phyloP scores from a whole-genome alignment of 1,139 yeast genomes.

The Taiozyma sp. region DNA sequence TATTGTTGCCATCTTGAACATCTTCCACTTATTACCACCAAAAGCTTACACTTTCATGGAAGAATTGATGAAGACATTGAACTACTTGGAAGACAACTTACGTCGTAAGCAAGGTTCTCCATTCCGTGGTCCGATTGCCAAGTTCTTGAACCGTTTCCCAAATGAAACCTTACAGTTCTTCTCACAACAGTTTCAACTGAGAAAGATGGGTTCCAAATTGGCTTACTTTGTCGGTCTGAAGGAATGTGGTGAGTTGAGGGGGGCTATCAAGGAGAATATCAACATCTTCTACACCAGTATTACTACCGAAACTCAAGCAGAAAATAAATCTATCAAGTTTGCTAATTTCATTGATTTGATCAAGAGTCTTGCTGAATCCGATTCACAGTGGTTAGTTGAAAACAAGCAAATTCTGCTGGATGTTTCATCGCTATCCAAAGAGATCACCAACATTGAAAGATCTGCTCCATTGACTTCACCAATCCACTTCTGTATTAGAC shows the following conservation, averaged over 20 bases:
- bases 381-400: constrained; percentile 54
- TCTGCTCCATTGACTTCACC: constrained; percentile 49
- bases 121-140: constrained; percentile 86
- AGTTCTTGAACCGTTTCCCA: constrained; percentile 79
- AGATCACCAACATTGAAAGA: constrained; percentile 37
- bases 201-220: constrained; percentile 62
- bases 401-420: constrained; percentile 47
- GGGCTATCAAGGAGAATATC: constrained; percentile 48
- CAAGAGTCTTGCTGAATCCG: constrained; percentile 45
- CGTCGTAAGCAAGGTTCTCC: constrained; percentile 88
- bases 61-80: constrained; percentile 71
- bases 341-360: constrained; percentile 69
- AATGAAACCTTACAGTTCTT: constrained; percentile 71
- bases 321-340: constrained; percentile 53
- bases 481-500: constrained; percentile 68
- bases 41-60: constrained; percentile 91
- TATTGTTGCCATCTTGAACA: constrained; percentile 84
- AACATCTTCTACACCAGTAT: constrained; percentile 33
- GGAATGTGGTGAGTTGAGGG: constrained; percentile 54
- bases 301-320: constrained; percentile 43
- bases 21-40: constrained; percentile 87
- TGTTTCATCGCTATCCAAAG: constrained; percentile 40
- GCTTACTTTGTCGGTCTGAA: constrained; percentile 56
- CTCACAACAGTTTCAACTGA: constrained; percentile 56
- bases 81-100: constrained; percentile 73